These are phyloP conservation scores for Coniochaeta hoffmannii DNA, from an alignment of 2,329 filamentous ascomycete species.

Conservation along the genomic window DNA sequence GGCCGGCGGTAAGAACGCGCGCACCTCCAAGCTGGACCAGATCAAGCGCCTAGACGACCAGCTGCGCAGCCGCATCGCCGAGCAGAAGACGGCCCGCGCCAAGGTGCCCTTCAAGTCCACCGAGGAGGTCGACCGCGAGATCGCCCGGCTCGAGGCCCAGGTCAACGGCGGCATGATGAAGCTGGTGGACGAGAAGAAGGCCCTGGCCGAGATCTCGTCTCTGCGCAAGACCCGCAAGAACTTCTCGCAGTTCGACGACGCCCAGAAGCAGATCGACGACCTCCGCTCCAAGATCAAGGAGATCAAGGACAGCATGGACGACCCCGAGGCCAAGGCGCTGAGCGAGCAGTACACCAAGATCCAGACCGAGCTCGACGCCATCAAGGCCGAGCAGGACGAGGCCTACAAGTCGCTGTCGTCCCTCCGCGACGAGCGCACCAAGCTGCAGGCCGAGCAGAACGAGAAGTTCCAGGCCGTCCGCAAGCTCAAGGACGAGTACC, in stretches of 20 bases:
- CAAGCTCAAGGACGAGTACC: slow-evolving; percentile 86
- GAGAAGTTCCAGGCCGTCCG: slow-evolving; percentile 76
- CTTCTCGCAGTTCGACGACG: slow-evolving; percentile 76
- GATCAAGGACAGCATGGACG: slow-evolving; percentile 81
- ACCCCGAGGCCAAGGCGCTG: slow-evolving; percentile 83
- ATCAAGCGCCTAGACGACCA: slow-evolving; percentile 88
- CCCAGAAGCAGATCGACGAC: slow-evolving; percentile 84
- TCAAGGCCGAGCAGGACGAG: slow-evolving; percentile 89
- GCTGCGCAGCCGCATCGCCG: slow-evolving; percentile 73
- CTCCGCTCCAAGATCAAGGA: slow-evolving; percentile 82
- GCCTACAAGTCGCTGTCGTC: slow-evolving; percentile 81
- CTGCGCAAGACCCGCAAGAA: slow-evolving; percentile 86
- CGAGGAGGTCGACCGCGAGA: slow-evolving; percentile 81
- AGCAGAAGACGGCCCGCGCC: slow-evolving; percentile 79
- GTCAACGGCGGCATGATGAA: slow-evolving; percentile 89
- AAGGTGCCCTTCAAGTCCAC: slow-evolving; percentile 79
- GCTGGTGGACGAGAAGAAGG: slow-evolving; percentile 95
- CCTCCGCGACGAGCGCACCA: slow-evolving; percentile 78
- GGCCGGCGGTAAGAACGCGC: slow-evolving; percentile 76
- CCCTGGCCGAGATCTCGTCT: slow-evolving; percentile 71
- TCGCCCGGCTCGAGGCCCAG: slow-evolving; percentile 71
- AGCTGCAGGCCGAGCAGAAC: slow-evolving; percentile 78
- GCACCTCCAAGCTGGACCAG: slow-evolving; percentile 73
- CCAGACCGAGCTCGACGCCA: slow-evolving; percentile 77
- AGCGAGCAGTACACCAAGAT: slow-evolving; percentile 80